Evolutionary conservation across 257 asterid species (phyloP).

Genomic region (Solanum medicagineum): DNA sequence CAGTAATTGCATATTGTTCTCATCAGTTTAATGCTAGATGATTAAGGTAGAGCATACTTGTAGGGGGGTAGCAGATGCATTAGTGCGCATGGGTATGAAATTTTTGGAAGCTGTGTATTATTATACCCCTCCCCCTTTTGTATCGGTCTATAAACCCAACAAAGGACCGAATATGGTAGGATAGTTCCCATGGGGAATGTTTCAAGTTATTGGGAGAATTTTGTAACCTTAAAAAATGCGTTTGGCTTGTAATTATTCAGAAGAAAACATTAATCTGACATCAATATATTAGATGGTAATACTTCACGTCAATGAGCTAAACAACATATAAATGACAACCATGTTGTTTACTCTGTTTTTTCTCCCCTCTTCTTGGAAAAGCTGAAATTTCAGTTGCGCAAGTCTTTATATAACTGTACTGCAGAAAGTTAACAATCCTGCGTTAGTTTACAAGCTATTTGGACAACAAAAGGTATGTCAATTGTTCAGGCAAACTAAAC

Average conservation of each 20-base stretch:
- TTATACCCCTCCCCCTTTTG: neutral
- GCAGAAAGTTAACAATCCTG: neutral
- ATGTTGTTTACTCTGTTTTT: neutral
- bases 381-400: neutral
- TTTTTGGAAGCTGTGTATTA: neutral
- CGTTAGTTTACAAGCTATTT: neutral
- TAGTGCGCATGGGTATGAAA: neutral
- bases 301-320: neutral
- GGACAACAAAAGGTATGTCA: neutral
- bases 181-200: neutral
- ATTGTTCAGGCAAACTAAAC: neutral
- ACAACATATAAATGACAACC: neutral
- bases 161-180: neutral
- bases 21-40: neutral
- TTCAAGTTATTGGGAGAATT: neutral
- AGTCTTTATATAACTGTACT: neutral
- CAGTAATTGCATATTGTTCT: neutral
- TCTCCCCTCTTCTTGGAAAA: neutral
- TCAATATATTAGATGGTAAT: neutral
- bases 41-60: neutral
- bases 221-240: neutral
- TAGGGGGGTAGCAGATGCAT: neutral
- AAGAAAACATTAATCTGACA: neutral
- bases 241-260: neutral
- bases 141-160: neutral